Base-by-base conservation (phyloP, 768 basidiomycete species). In the Tulasnella sp. region DNA sequence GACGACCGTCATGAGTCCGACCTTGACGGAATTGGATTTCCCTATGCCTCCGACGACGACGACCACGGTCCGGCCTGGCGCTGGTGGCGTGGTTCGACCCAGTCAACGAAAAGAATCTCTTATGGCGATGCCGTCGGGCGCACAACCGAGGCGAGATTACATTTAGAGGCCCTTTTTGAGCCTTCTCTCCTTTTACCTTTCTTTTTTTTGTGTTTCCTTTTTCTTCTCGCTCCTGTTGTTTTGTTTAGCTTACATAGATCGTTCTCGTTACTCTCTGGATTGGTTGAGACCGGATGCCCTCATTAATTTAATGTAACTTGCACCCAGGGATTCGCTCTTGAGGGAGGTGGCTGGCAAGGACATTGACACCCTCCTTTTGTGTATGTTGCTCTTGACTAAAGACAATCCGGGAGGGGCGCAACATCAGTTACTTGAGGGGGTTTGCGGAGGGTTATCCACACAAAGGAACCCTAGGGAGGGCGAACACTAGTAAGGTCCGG, bases 41-140 rank as follows among this genome's bases (percentile, higher is more conserved):
- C 73, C 73, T 24, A 74, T 74, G 73, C 73, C 73, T 14, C 73
- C 73, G n/a, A 21, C 73, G 36, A 40, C 73, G n/a, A 21, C 73
- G 36, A 40, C 39, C 39, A 74, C 38, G 10, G 62, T 68, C 31
- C 62, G 62, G 62, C 62, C 62, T 68, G 62, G 62, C 4, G 62
- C 62, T 68, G 62, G 31, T 16, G 62, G 31, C 3, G 2, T 34
- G 62, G 62, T 68, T 68, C 34, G 31, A 12, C 62, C 62, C 5
- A 12, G 62, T 68, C 62, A 24, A 16, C 31, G 62, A 68, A 34
- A 68, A 34, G 62, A 68, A 36, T 68, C 62, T 36, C 62, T 68
- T 16, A 4, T 31, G 1, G 56, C n/a, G 62, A 1, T 34, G 62
- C 36, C 62, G 31, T 36, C 62, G 31, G 0, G 31, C 62, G 62